Evolutionary conservation across 2,329 filamentous ascomycete species (phyloP).

Genomic region (Coniella vitis): DNA sequence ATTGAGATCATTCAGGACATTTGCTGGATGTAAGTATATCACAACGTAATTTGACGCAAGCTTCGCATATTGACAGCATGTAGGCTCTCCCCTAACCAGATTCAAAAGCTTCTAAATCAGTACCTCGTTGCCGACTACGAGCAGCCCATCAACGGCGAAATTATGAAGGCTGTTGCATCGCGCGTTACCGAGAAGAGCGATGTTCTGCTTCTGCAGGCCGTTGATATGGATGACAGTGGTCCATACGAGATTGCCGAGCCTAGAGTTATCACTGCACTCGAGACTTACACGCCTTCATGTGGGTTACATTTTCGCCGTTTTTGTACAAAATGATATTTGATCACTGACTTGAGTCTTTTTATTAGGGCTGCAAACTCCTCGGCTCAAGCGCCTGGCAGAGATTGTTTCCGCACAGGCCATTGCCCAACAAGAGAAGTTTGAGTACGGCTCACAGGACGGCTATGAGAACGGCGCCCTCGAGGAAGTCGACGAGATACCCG

Average conservation of each 20-base stretch:
- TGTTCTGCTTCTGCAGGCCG: conserved; percentile 83
- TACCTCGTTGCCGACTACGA: conserved; percentile 98
- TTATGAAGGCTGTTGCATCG: conserved; percentile 98
- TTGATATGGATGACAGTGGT: conserved; percentile 98
- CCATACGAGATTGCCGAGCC: conserved; percentile 98
- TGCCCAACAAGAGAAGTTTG: conserved; percentile 84
- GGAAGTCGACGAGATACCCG: conserved; percentile 43
- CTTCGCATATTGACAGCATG: conserved; percentile 2
- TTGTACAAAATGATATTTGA: neutral
- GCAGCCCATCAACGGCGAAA: conserved; percentile 98
- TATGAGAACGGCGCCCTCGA: conserved; percentile 42
- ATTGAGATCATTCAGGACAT: conserved; percentile 99
- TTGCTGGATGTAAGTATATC: conserved; percentile 85
- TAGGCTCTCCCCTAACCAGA: conserved; percentile 95
- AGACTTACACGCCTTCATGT: conserved; percentile 98
- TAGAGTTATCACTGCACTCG: conserved; percentile 86
- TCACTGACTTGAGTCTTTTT: conserved; percentile 25
- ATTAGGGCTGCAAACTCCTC: conserved; percentile 87
- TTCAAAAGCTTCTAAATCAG: conserved; percentile 97
- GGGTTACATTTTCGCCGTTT: conserved; percentile 32
- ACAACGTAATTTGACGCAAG: too few species aligned
- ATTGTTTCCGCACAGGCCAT: conserved; percentile 96
- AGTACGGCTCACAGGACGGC: conserved; percentile 45
- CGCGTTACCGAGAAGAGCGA: conserved; percentile 98
- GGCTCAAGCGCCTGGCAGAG: conserved; percentile 92